Percentiles rank a stretch among this genome's conserved stretches.
Evolutionary conservation across 192 early-diverging fungal species (phyloP).

Genomic region (Allomyces macrogynus): DNA sequence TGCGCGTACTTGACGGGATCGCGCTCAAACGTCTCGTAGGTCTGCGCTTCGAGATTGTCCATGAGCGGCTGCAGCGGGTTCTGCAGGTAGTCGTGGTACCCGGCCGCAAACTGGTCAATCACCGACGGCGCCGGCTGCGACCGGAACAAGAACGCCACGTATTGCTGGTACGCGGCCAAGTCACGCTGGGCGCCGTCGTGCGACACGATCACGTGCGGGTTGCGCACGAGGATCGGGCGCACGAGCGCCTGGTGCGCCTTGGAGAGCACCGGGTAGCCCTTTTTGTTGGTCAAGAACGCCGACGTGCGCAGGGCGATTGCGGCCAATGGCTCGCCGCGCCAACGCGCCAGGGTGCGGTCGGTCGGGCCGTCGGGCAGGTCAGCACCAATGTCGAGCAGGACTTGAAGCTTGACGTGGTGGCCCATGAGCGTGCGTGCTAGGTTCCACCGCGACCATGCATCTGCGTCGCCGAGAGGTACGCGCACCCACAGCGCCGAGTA

Average conservation of each 20-base stretch:
- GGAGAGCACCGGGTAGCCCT: constrained; percentile 72
- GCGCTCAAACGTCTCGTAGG: constrained; percentile 91
- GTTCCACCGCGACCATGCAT: constrained; percentile 63
- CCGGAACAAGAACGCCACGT: constrained; percentile 52
- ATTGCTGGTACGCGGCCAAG: constrained; percentile 37
- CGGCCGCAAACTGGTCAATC: constrained; percentile 54
- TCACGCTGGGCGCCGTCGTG: background rate
- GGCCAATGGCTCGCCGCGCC: constrained; percentile 78
- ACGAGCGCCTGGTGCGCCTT: constrained; percentile 55
- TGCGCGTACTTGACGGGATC: constrained; percentile 83
- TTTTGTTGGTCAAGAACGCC: constrained; percentile 56
- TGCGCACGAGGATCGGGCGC: constrained; percentile 13
- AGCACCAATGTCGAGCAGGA: constrained; percentile 23
- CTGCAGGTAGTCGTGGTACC: constrained; percentile 81
- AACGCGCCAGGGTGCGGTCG: constrained; percentile 26
- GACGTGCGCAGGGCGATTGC: constrained; percentile 45
- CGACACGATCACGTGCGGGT: background rate
- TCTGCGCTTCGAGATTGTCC: constrained; percentile 81
- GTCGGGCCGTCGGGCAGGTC: constrained; percentile 19
- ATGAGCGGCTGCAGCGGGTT: constrained; percentile 76
- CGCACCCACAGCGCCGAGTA: constrained; percentile 29
- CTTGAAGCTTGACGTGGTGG: constrained; percentile 34
- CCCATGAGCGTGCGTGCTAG: constrained; percentile 45
- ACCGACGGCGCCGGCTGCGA: constrained; percentile 32
- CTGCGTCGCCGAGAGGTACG: constrained; percentile 16